Evolutionary conservation across 768 basidiomycete species (phyloP).

Genomic region (Suillus alpinus): DNA sequence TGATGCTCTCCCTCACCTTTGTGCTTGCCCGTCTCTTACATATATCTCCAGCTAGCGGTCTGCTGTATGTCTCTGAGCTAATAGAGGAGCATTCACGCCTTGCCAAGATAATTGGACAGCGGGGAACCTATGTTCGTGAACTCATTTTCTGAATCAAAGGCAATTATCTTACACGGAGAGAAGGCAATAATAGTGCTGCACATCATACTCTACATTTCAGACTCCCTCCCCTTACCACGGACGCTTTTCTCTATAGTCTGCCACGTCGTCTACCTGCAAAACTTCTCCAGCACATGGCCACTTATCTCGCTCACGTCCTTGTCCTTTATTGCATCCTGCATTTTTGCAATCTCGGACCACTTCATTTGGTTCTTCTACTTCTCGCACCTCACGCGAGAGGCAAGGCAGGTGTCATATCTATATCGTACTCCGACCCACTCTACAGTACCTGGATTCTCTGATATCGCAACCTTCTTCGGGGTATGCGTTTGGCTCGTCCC

Average conservation of each 20-base stretch:
- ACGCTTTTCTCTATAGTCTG: conserved; percentile 77
- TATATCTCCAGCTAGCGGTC: conserved; percentile 70
- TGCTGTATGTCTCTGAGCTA: conserved; percentile 90
- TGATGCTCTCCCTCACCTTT: conserved; percentile 9
- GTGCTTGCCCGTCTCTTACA: conserved; percentile 8
- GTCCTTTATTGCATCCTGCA: conserved; percentile 83
- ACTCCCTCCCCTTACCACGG: conserved; percentile 75
- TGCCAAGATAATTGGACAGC: conserved; percentile 81
- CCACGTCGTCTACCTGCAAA: conserved; percentile 88
- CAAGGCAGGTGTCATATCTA: conserved; percentile 46
- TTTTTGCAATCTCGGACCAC: conserved; percentile 84
- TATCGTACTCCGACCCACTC: conserved; percentile 41
- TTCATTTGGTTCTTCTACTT: conserved; percentile 98
- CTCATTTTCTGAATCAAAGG: not conserved
- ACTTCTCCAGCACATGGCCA: conserved; percentile 90
- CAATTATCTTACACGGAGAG: conserved; percentile 5
- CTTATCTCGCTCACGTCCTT: conserved; percentile 85
- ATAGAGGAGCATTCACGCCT: conserved; percentile 89
- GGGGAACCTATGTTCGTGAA: conserved; percentile 81
- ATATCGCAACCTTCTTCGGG: conserved; percentile 82
- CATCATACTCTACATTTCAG: conserved; percentile 70
- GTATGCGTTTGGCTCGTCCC: conserved; percentile 88
- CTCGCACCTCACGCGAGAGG: conserved; percentile 64
- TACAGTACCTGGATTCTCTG: conserved; percentile 51
- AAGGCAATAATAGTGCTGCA: conserved; percentile 82